Evolutionary conservation across 2,329 filamentous ascomycete species (phyloP), one percentile per base, ranked within the genome.

Genomic region (Cordyceps cateniannulata): DNA sequence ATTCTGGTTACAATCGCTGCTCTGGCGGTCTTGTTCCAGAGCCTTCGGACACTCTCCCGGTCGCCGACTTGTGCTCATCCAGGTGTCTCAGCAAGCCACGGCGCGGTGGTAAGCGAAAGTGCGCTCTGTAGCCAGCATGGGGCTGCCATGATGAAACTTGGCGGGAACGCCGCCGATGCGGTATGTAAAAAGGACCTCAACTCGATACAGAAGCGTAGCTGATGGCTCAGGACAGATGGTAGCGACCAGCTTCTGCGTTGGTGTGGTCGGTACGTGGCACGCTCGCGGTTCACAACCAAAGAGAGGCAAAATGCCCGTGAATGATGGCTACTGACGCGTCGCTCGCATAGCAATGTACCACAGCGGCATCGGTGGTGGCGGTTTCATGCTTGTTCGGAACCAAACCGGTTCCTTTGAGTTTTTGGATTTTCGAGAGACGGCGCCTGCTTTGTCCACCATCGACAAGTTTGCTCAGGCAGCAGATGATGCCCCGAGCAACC

Each of bases 371-470:
- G 89, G 88, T 9, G 90, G 90, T 3, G 90, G 90, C 18, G 90
- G 91, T 1, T 95, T 95, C 72, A 85, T 89, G 81, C 77, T 92
- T 3, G 80, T 93, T 16, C 81, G 86, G 63, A 75, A 79, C 1
- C 73, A 81, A 4, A 82, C 89, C 63, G 87, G 87, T 5, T 75
- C 76, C 12, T 93, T 90, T 69, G 90, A 95, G 67, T 88, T 85
- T 65, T 85, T 96, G 65, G 91, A 96, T 71, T 96, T 95, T 71
- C 81, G 92, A 18, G 92, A 96, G 73, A 90, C 85, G 0, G 92
- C 92, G 0, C 91, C 92, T 1, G 89, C 87, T 0, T 89, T 90
- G 1, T 86, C 90, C 0, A 88, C 81, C 63, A 79, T 93, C 71
- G 83, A 91, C 65, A 96, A 96, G 92, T 96, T 87, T 74, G 83